Percentiles rank a stretch among this genome's conserved stretches.
Evolutionary conservation across 495 filamentous ascomycete genomes (phyloP).

Genomic region (Penicillium soppii): DNA sequence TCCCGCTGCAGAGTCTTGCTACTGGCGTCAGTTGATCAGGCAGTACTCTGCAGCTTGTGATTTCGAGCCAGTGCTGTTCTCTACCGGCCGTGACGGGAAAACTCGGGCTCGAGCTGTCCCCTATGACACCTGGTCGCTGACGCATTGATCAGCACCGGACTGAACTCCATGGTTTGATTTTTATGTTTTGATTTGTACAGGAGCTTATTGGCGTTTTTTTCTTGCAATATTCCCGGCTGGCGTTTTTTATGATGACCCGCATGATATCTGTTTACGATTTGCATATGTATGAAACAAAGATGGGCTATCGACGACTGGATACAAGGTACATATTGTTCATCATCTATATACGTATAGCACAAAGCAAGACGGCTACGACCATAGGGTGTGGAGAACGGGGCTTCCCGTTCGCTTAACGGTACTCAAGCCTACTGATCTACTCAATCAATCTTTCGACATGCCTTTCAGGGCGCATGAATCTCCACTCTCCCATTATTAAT

Average conservation of each 20-base stretch:
- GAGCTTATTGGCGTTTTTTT: background rate
- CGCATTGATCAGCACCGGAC: constrained; percentile 10
- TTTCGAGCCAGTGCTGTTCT: constrained; percentile 42
- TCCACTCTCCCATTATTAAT: too few species aligned
- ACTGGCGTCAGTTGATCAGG: constrained; percentile 56
- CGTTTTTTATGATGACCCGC: background rate
- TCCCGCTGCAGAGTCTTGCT: constrained; percentile 59
- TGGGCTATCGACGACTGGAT: background rate
- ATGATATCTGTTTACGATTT: background rate
- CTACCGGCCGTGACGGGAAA: constrained; percentile 23
- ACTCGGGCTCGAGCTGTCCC: constrained; percentile 30
- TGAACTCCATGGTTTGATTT: background rate
- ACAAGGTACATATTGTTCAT: background rate
- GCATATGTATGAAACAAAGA: background rate
- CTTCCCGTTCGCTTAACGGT: too few species aligned
- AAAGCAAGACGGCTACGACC: too few species aligned
- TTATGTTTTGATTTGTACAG: background rate
- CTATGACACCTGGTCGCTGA: constrained; percentile 44
- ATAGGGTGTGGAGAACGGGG: too few species aligned
- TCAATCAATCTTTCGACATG: too few species aligned
- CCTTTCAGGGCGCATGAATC: too few species aligned
- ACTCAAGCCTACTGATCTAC: too few species aligned
- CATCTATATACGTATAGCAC: background rate
- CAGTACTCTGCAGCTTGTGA: constrained; percentile 45
- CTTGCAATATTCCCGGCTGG: background rate